Base-by-base conservation (phyloP, 768 basidiomycete species). In the Obba rivulosa region DNA sequence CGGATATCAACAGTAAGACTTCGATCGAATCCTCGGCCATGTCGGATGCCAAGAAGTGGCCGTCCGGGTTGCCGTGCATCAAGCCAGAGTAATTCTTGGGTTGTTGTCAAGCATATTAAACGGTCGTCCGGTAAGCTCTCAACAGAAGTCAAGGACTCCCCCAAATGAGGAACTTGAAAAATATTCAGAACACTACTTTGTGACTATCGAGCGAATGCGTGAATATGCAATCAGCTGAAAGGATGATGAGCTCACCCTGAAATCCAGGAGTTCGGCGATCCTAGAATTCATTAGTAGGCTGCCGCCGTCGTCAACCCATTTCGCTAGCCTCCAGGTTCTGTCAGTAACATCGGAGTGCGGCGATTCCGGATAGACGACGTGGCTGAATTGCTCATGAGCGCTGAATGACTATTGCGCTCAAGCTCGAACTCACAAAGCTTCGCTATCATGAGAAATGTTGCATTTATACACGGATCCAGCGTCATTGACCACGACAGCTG, bases 61-160 rank as follows among this genome's bases (percentile, higher is more conserved):
- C 67, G 78, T 20, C 60, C 60, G n/a, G 74, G 64, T 56, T 72
- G 76, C 25, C 87, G 76, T 23, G 71, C 66, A 57, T 92, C 88
- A 23, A 90, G 61, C 87, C 88, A 91, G 13, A 83, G 53, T 14
- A 90, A 56, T 39, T 83, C 73, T 1, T 67, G 69, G 1, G 85
- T 90, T 1, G 86, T 79, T 24, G 73, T 75, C 3, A 87, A 53
- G 2, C 77, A 74, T 24, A 82, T 57, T 34, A 82, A 62, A 39
- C 75, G 59, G 49, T 78, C 72, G 4, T 63, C 58, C 5, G 54
- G 53, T 16, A 67, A 60, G 50, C 71, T 63, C 53, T 81, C 80
- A 31, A 83, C 65, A 21, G 74, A 79, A 0, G 84, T 85, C 16
- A 88, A 60, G 1, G 73, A 45, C 42, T 76, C 69, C 22, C 62